Base-by-base conservation (phyloP, 2,329 filamentous ascomycete genomes). In the Cercospora sp. region DNA sequence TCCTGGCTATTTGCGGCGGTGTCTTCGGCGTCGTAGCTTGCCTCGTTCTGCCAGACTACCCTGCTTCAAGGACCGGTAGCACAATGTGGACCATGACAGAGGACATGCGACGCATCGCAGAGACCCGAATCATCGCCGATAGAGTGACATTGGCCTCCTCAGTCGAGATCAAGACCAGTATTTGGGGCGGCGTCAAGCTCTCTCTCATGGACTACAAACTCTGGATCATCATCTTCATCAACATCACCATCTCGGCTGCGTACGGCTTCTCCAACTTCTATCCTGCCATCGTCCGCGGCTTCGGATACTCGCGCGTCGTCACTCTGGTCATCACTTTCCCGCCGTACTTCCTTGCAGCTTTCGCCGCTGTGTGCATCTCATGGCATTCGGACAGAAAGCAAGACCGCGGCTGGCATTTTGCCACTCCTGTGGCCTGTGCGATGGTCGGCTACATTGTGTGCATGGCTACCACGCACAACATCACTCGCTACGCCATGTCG, bases 181-280 rank as follows among this genome's bases (percentile, higher is more conserved):
- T 84, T 36, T 80, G 79, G 75, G 76, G 81, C 13, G 86, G 85
- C 0, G 75, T 87, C 18, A 81, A 80, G 70, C 70, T 86, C 67
- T 83, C 83, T 0, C 76, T 86, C 18, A 78, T 65, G 33, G 85
- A 87, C 70, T 83, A 82, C 5, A 80, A 83, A 1, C 77, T 87
- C 0, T 87, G 86, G 69, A 69, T 87, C 1, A 87, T 87, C 63
- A 80, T 85, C 1, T 77, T 87, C 23, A 77, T 87, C 2, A 85
- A 87, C 72, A 85, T 87, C 65, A 73, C 81, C n/a, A 83, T 80
- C 33, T 70, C 87, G 16, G 76, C 86, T 1, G 81, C 82, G 0
- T 85, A 87, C 72, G 86, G 84, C 1, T 89, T 89, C 72, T 86
- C 88, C 57, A 89, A 89, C 74, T 89, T 89, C 79, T 90, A 90